Base-by-base conservation (phyloP, 139 green algal genomes). In the Yamagishiella unicocca region DNA sequence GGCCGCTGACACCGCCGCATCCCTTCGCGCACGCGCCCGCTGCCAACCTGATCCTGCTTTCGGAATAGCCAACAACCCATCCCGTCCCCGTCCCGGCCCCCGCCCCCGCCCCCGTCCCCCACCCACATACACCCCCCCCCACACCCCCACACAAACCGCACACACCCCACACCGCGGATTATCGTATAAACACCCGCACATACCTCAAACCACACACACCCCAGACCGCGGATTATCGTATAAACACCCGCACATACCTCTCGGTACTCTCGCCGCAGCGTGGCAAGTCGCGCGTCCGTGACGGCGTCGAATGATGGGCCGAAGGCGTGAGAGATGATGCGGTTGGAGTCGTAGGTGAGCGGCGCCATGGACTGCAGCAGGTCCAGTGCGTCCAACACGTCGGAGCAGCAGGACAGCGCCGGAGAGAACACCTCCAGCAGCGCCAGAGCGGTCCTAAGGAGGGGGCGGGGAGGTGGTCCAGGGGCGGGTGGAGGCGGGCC, bases 301-400 rank as follows among this genome's bases (percentile, higher is more conserved):
- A 95, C 45, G 55, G 88, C 42, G 7, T 77, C 62, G 58, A 92
- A 93, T n/a, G 37, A 73, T 50, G 92, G 91, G 71, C 87, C 82
- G 27, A 87, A 92, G 0, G 93, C 93, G 24, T 89, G 83, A n/a
- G 90, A 74, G 40, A 96, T 73, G 37, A 97, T 89, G 29, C 92
- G 89, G 67, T 31, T 84, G 62, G 67, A 73, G 83, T 96, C 94
- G 82, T 94, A 95, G 0, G 90, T 94, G 83, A 96, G 93, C 22
- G 93, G 91, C 0, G 92, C 93, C 89, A 94, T 93, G 61, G 19
- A 74, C 73, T 89, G 83, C 74, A 84, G 61, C 58, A 81, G 17
- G 40, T 90, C 54, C 55, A 91, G 85, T 10, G 87, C 90, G 68
- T 93, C 90, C 71, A 93, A 62, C 77, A 90, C 62, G 45, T 93